Evolutionary conservation across 192 early-diverging fungal genomes (phyloP).

Genomic region (Coemansia pectinata): DNA sequence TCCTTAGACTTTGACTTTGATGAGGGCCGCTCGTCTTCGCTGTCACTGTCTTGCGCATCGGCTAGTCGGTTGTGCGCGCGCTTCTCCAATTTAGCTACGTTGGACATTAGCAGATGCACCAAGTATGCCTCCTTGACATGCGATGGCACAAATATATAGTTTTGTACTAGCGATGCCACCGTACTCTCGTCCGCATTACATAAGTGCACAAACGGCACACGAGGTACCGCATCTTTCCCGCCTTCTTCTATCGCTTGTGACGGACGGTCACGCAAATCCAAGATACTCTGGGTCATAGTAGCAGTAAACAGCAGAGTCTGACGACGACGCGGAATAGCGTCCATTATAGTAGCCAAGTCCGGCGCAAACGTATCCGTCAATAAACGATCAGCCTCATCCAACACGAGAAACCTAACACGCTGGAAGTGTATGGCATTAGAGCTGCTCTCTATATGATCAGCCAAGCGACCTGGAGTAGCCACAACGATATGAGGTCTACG

Average conservation of each 20-base stretch:
- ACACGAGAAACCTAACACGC: conserved; percentile 78
- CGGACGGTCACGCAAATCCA: conserved; percentile 62
- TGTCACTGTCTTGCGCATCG: conserved; percentile 29
- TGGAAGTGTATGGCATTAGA: conserved; percentile 71
- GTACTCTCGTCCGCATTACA: conserved; percentile 61
- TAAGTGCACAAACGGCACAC: conserved; percentile 44
- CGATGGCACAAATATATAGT: conserved; percentile 91
- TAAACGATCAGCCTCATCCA: conserved; percentile 96
- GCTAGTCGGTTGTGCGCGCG: conserved; percentile 32
- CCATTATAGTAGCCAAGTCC: conserved; percentile 80
- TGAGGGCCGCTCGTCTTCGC: neutral
- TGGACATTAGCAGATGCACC: conserved; percentile 65
- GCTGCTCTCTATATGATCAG: conserved; percentile 87
- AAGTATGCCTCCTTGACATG: conserved; percentile 89
- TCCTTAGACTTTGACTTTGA: no score
- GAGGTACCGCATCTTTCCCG: neutral
- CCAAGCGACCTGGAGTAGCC: conserved; percentile 92
- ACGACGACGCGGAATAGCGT: conserved; percentile 73
- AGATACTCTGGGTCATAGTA: conserved; percentile 90
- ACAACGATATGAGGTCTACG: conserved; percentile 88
- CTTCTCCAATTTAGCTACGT: conserved; percentile 32
- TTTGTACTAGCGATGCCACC: conserved; percentile 84
- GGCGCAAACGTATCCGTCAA: conserved; percentile 81
- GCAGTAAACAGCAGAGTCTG: conserved; percentile 97
- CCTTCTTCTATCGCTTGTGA: neutral